Percentiles rank a stretch among this genome's conserved stretches.
Conservation (phyloP, 306 rosid genomes). For the Calophaca sinica region DNA sequence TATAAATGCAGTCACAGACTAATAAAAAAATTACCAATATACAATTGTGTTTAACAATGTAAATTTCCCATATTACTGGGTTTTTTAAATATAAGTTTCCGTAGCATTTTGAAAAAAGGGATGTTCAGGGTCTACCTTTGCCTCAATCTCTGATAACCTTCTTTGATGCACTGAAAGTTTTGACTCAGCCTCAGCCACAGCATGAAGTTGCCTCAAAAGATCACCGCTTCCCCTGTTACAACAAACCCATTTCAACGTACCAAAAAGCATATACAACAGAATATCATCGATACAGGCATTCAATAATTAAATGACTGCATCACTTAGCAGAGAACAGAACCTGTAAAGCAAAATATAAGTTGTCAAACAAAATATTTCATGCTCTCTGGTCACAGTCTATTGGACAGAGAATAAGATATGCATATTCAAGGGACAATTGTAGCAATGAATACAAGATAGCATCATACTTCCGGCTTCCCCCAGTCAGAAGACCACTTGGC, state of each 20-base stretch:
- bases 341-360: neutral
- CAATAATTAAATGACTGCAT: slow-evolving; percentile 22
- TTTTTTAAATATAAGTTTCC: slow-evolving; percentile 26
- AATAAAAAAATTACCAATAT: slow-evolving; percentile 17
- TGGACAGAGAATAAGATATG: slow-evolving; percentile 31
- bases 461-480: slow-evolving; percentile 96
- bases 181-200: slow-evolving; percentile 77
- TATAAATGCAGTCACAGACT: neutral
- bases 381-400: slow-evolving; percentile 20
- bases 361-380: slow-evolving; percentile 2
- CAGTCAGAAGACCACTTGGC: slow-evolving; percentile 97
- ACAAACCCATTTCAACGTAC: slow-evolving; percentile 39
- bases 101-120: slow-evolving; percentile 15
- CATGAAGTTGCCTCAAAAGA: slow-evolving; percentile 82
- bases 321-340: slow-evolving; percentile 37
- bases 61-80: neutral
- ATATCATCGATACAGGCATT: slow-evolving; percentile 39
- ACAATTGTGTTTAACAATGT: slow-evolving; percentile 27
- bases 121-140: slow-evolving; percentile 62
- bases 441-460: slow-evolving; percentile 41
- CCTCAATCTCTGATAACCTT: slow-evolving; percentile 73
- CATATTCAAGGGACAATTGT: slow-evolving; percentile 15
- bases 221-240: slow-evolving; percentile 85
- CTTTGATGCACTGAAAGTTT: slow-evolving; percentile 72
- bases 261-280: slow-evolving; percentile 38